Percentiles rank a stretch among this genome's conserved stretches.
Evolutionary conservation across 2,329 filamentous ascomycete species (phyloP).

Genomic region (Penicillium sp.): DNA sequence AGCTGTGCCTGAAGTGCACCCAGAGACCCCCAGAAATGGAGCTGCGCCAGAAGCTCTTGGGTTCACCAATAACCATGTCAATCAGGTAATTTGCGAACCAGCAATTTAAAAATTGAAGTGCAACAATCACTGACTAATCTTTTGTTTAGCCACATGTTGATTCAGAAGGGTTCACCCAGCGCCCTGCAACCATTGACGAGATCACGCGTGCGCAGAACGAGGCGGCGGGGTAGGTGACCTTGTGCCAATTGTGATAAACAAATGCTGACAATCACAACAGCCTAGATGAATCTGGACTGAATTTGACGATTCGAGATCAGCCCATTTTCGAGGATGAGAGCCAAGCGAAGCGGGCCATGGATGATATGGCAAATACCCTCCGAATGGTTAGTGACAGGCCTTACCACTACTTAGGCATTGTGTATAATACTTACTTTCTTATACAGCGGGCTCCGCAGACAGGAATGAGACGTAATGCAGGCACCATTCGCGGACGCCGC

Average conservation of each 20-base stretch:
- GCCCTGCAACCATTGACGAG: conserved; percentile 45
- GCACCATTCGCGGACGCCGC: conserved; percentile 81
- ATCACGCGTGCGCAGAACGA: conserved; percentile 48
- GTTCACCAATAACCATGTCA: conserved; percentile 25
- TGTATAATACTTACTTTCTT: conserved; percentile 19
- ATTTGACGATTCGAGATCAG: conserved; percentile 50
- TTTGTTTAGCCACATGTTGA: conserved; percentile 33
- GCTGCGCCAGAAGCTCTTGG: conserved; percentile 18
- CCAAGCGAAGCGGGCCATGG: conserved; percentile 50
- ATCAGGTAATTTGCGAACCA: conserved; percentile 20
- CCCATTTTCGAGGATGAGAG: conserved; percentile 52
- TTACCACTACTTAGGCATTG: neutral
- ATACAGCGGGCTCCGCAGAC: conserved; percentile 47
- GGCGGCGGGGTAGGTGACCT: conserved; percentile 38
- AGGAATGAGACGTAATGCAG: conserved; percentile 64
- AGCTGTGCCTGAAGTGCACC: conserved; percentile 23
- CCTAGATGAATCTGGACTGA: conserved; percentile 46
- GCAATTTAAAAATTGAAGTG: neutral
- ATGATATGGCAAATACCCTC: conserved; percentile 51
- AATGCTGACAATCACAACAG: conserved; percentile 28
- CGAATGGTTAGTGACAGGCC: conserved; percentile 38
- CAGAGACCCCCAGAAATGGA: conserved; percentile 32
- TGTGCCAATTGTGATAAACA: neutral
- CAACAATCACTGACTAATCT: conserved; percentile 11
- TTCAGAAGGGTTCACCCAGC: conserved; percentile 43